Evolutionary conservation across 345 rosid genomes (phyloP), one percentile per base, ranked within the genome.

Genomic region (Hibiscus tridactylites): DNA sequence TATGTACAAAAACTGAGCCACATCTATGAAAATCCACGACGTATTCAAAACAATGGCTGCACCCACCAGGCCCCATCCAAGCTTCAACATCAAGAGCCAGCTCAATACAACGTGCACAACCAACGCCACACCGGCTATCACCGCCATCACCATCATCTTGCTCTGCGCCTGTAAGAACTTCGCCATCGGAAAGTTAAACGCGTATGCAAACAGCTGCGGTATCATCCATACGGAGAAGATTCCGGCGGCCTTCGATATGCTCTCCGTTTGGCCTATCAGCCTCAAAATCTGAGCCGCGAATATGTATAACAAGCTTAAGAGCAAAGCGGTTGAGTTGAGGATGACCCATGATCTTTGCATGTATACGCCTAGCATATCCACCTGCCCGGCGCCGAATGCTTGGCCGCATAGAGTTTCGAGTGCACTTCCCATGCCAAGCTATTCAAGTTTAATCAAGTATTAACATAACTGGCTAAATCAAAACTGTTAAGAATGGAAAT

Each of bases 361-460:
- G 76, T 94, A 94, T 29, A 94, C 75, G 57, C 98, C 98, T 1
- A 94, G 81, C 98, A 91, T 94, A 39, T 93, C 93, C 0, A 88
- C n/a, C 72, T 88, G 89, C 4, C 95, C 90, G 0, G 97, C 98
- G 44, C 97, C 98, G 70, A 73, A 87, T 17, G 96, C 98, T 79
- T 94, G 98, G 5, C 98, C 98, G 73, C 97, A 91, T 31, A 91
- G 83, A 24, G 98, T 94, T 81, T 94, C 97, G 6, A 94, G 88
- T 37, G 98, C 95, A 71, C 98, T 94, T 72, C 98, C 98, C 98
- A 94, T 94, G 24, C 98, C 98, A 50, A 94, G 85, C 98, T 93
- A 79, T 6, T 72, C 9, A 5, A 31, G 29, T 21, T 19, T 21
- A 19, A 69, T 72, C 53, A 15, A 16, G 8, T 28, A 1, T 50